These are phyloP conservation scores for Aegilops bicornis DNA, from an alignment of 176 grass and related monocot genomes.

Conservation along the genomic window DNA sequence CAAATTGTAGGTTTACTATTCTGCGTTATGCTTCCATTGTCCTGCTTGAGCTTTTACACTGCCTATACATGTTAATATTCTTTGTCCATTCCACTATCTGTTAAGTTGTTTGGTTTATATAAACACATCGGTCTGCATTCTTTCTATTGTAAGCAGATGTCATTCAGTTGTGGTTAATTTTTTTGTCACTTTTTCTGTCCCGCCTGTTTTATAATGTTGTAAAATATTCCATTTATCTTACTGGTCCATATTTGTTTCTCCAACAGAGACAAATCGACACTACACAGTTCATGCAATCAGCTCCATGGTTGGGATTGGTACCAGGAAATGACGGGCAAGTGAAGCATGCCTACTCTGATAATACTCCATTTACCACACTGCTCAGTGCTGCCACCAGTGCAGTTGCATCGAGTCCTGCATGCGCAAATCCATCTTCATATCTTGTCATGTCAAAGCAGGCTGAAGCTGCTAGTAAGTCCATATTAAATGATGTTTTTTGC, in stretches of 20 bases:
- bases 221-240: constrained; percentile 17
- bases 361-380: constrained; percentile 69
- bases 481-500: not conserved
- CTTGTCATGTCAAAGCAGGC: constrained; percentile 98
- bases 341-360: constrained; percentile 60
- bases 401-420: constrained; percentile 71
- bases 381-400: constrained; percentile 60
- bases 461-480: constrained; percentile 94
- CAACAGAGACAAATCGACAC: constrained; percentile 92
- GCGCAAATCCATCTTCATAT: constrained; percentile 88
- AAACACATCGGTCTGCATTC: not conserved
- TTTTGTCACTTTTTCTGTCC: not conserved
- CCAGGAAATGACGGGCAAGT: constrained; percentile 84
- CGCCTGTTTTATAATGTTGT: not conserved
- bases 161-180: not conserved
- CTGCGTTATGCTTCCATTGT: not conserved
- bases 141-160: not conserved
- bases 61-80: not conserved
- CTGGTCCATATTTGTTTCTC: constrained; percentile 19
- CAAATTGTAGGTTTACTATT: not conserved
- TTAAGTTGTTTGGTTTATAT: constrained; percentile 18
- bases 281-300: constrained; percentile 89
- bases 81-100: constrained; percentile 11
- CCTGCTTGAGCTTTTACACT: not conserved
- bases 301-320: constrained; percentile 83